Evolutionary conservation across 2,329 filamentous ascomycete genomes (phyloP).

Genomic region (Madurella fahalii): DNA sequence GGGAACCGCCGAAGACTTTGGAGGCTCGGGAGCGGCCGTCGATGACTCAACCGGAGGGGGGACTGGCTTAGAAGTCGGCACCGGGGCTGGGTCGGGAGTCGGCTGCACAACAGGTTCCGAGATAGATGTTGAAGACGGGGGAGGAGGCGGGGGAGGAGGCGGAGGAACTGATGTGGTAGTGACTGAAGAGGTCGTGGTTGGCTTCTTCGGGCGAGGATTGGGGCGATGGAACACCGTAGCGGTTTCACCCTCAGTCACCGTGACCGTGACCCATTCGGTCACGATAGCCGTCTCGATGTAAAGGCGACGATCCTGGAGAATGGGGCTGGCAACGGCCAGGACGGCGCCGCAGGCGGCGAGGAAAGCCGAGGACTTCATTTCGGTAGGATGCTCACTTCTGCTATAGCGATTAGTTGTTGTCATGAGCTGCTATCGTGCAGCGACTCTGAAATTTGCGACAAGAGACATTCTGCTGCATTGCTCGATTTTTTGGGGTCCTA

Average conservation of each 20-base stretch:
- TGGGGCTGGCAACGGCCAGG: slow-evolving; percentile 42
- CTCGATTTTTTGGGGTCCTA: no score
- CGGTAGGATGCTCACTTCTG: slow-evolving; percentile 24
- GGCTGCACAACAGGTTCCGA: slow-evolving; percentile 10
- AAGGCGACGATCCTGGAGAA: slow-evolving; percentile 36
- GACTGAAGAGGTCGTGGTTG: slow-evolving; percentile 13
- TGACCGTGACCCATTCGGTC: slow-evolving; percentile 45
- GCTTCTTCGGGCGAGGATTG: slow-evolving; percentile 8
- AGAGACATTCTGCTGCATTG: no score
- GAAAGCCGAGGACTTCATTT: slow-evolving; percentile 49
- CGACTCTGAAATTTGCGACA: no score
- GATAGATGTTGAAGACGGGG: slow-evolving; percentile 8
- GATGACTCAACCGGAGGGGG: slow-evolving; percentile 14
- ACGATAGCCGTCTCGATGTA: slow-evolving; percentile 39
- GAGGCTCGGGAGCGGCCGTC: slow-evolving; percentile 23
- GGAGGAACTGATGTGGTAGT: slow-evolving; percentile 20
- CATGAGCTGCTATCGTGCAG: no score
- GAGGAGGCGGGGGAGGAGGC: slow-evolving; percentile 16
- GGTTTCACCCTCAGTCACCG: slow-evolving; percentile 28
- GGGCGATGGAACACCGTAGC: slow-evolving; percentile 18
- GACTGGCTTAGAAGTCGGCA: slow-evolving; percentile 8
- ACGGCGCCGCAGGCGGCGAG: slow-evolving; percentile 44
- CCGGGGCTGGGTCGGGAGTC: slow-evolving; percentile 12
- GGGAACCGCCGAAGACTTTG: slow-evolving; percentile 4
- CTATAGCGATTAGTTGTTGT: not conserved